Evolutionary conservation across 768 basidiomycete genomes (phyloP), one percentile per base, ranked within the genome.

Genomic region (Termitomyces sp.): DNA sequence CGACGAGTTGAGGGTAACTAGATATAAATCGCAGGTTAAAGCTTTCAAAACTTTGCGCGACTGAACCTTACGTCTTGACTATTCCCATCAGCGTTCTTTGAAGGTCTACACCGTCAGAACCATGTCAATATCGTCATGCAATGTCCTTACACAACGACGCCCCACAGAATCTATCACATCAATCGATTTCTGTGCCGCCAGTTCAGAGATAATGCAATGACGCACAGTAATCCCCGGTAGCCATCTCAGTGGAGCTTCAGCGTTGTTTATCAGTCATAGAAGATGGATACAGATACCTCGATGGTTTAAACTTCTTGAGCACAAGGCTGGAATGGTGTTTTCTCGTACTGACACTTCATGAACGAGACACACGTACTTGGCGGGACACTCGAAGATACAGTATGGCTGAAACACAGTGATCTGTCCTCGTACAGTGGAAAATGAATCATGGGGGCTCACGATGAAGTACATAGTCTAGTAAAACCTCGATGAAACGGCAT

Each of bases 391-490:
- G 56, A 84, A 85, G 49, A 81, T 71, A 62, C 82, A 84, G 60
- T 81, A 83, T 8, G 80, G 80, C 82, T 81, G 60, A 44, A 28
- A 2, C 40, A 19, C 38, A 54, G 50, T n/a, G 41, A 43, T 37
- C 28, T 45, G 23, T 40, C 15, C 33, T 51, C 44, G 10, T 26
- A 51, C 17, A 21, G 19, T 54, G 15, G 17, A 30, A 26, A 26
- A 21, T 38, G 15, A 42, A 51, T 23, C 37, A 28, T 17, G 17
- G 12, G 5, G 1, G 68, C 83, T 54, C 63, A 87, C 86, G 42
- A 89, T 78, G 65, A 87, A 87, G 63, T 79, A 89, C 80, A 84
- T 83, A 0, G 85, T 86, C 85, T 87, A 52, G 30, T 23, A 15
- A 17, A 17, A 23, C 17, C 14, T 37, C 14, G 15, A 21, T 23